Evolutionary conservation across 768 basidiomycete genomes (phyloP).

Genomic region (Chalciporus pseudorubinellus): DNA sequence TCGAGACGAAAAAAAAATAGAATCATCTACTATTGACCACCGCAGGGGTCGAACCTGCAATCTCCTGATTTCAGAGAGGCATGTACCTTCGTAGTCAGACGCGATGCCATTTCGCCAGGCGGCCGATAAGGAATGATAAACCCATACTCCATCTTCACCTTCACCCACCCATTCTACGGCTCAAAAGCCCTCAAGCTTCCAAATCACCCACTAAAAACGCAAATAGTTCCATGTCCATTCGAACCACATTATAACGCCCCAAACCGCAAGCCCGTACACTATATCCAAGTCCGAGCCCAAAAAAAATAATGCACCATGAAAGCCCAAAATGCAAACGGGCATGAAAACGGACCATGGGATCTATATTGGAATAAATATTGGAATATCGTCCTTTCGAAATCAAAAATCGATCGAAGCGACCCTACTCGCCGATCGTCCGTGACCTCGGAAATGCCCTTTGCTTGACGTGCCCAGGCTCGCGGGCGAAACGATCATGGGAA

Average conservation of each 20-base stretch:
- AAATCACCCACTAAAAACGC: too few species aligned
- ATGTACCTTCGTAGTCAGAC: constrained; percentile 75
- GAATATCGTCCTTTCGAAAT: background rate
- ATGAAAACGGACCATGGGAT: background rate
- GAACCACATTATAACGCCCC: too few species aligned
- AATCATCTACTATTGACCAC: constrained; percentile 17
- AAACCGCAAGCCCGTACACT: too few species aligned
- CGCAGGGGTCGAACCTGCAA: constrained; percentile 87
- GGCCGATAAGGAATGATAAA: constrained; percentile 38
- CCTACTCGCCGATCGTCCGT: constrained; percentile 12
- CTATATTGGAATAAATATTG: background rate
- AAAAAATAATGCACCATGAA: too few species aligned
- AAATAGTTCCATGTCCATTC: too few species aligned
- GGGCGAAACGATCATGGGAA: background rate
- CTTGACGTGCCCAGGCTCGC: background rate
- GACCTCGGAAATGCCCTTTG: background rate
- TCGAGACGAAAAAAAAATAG: too few species aligned
- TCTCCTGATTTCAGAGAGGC: constrained; percentile 64
- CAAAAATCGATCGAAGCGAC: constrained; percentile 13
- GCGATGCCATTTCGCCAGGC: constrained; percentile 94
- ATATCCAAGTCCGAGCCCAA: too few species aligned
- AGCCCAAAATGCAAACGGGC: background rate
- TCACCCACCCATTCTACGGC: too few species aligned
- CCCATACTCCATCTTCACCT: too few species aligned
- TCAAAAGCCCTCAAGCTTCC: too few species aligned